A percentile compares a stretch with the other conserved stretches of the same genome.
Conservation (phyloP, 1,284 basidiomycete species). For the Inonotus hispidus region DNA sequence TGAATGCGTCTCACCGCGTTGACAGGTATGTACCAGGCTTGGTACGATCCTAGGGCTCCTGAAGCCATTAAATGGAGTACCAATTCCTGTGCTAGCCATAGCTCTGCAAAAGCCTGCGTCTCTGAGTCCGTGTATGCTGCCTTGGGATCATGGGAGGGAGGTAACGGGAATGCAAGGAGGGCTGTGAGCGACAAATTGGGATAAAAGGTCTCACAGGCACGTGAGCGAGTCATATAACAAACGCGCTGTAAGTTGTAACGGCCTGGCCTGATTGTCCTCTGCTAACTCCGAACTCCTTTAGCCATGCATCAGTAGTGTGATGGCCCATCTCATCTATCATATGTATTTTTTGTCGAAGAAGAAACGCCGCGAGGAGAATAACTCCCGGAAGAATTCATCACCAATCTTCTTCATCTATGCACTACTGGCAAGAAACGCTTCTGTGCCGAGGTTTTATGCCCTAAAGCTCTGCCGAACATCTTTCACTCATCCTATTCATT, state of each 20-base stretch:
- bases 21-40: constrained; percentile 35
- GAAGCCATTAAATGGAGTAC: neutral
- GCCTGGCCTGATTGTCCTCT: too few species aligned
- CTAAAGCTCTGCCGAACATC: too few species aligned
- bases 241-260: too few species aligned
- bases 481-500: neutral
- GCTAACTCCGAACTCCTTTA: neutral
- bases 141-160: neutral
- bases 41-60: constrained; percentile 29
- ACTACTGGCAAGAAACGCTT: neutral
- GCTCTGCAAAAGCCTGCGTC: neutral
- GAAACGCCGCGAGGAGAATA: neutral
- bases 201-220: neutral
- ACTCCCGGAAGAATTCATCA: neutral
- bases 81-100: neutral
- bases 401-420: neutral
- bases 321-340: neutral
- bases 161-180: neutral
- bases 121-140: neutral
- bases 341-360: neutral
- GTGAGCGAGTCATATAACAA: neutral
- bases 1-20: constrained; percentile 33
- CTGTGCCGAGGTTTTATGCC: neutral
- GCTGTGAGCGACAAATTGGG: neutral
- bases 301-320: neutral